Evolutionary conservation across 495 filamentous ascomycete genomes (phyloP).

Genomic region (Barbatosphaeria neglecta): DNA sequence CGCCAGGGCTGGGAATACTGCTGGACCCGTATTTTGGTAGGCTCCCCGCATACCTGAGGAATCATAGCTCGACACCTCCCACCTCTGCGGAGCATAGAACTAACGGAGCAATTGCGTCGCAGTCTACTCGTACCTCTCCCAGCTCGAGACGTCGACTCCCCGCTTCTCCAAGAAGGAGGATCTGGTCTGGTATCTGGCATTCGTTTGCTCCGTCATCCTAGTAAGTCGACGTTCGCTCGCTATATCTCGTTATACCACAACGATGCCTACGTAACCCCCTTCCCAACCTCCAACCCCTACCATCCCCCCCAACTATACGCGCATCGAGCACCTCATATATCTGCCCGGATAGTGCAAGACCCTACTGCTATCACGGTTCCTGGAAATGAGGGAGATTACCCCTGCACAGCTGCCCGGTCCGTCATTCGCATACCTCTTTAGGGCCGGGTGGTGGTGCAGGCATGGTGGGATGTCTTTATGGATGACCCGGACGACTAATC

Average conservation of each 20-base stretch:
- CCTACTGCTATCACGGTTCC: conserved; percentile 85
- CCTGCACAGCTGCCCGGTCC: conserved; percentile 58
- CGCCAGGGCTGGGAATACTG: conserved; percentile 49
- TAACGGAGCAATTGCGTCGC: background rate
- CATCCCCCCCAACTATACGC: conserved; percentile 1
- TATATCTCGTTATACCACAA: too few species aligned
- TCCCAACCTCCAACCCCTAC: background rate
- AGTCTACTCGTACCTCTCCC: conserved; percentile 31
- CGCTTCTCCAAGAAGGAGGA: conserved; percentile 33
- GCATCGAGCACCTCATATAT: conserved; percentile 61
- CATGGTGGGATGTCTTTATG: conserved; percentile 81
- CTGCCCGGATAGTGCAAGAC: conserved; percentile 81
- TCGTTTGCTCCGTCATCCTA: conserved; percentile 27
- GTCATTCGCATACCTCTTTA: conserved; percentile 70
- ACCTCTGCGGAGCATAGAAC: background rate
- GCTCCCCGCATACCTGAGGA: too few species aligned
- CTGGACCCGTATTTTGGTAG: conserved; percentile 78
- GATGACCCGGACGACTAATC: conserved; percentile 62
- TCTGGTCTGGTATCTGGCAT: conserved; percentile 37
- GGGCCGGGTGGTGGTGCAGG: conserved; percentile 65
- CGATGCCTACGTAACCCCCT: conserved; percentile 2
- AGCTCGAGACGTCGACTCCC: conserved; percentile 27
- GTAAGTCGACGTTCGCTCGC: conserved; percentile 25
- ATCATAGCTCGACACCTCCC: too few species aligned
- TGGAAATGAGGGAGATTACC: conserved; percentile 95